Percentiles rank a stretch among this genome's conserved stretches.
These are phyloP conservation scores for Podila horticola DNA, from an alignment of 192 early-diverging fungal species.

Conservation along the genomic window DNA sequence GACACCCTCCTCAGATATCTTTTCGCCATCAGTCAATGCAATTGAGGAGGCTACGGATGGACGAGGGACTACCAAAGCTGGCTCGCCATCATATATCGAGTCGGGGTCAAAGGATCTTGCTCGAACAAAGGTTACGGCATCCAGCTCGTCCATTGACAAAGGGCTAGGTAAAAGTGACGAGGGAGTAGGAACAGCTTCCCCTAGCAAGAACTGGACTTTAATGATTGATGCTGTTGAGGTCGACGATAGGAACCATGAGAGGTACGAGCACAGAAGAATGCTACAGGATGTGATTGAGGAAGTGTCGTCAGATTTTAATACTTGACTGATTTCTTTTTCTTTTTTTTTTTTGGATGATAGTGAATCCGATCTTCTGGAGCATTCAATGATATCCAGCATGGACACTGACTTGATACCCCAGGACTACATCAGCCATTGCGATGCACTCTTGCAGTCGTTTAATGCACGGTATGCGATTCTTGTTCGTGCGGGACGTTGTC, in stretches of 20 bases:
- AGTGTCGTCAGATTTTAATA: neutral
- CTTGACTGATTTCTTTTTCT: neutral
- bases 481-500: neutral
- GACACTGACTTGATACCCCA: conserved; percentile 31
- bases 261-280: conserved; percentile 7
- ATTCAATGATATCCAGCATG: conserved; percentile 37
- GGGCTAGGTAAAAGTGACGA: neutral
- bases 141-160: neutral
- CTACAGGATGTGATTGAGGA: neutral
- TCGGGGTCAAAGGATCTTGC: neutral
- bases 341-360: conserved; percentile 3
- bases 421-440: conserved; percentile 27
- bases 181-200: neutral
- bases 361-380: conserved; percentile 35
- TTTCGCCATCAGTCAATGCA: too few relatives aligned
- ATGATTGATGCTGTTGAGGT: conserved; percentile 34
- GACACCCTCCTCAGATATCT: neutral
- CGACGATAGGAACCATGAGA: conserved; percentile 21
- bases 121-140: neutral
- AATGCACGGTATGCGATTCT: conserved; percentile 12
- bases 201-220: conserved; percentile 34
- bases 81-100: too few relatives aligned
- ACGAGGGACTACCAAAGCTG: too few relatives aligned
- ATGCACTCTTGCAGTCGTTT: conserved; percentile 39
- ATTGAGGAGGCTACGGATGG: too few relatives aligned